These are phyloP conservation scores for Rhododendron mucronatum DNA, from an alignment of 148 eudicot genomes.

Conservation along the genomic window DNA sequence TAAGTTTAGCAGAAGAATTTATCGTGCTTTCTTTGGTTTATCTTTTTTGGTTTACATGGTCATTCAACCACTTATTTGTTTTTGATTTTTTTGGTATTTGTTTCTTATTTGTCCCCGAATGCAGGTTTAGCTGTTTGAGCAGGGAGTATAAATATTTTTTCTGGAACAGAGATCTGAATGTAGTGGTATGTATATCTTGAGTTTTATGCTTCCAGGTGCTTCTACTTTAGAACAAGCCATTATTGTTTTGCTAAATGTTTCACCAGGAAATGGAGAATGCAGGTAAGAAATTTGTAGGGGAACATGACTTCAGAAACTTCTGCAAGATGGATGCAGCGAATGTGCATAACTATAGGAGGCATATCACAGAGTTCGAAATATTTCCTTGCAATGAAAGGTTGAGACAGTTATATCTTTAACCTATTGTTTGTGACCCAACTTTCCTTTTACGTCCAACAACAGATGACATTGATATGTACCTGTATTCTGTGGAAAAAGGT, in stretches of 20 bases:
- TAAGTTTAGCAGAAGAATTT: not conserved
- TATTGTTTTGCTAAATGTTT: constrained; percentile 14
- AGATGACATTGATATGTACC: not conserved
- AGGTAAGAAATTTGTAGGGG: constrained; percentile 74
- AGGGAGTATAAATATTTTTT: constrained; percentile 89
- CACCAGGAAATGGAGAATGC: constrained; percentile 83
- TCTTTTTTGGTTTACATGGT: constrained; percentile 5
- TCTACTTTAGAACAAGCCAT: not conserved
- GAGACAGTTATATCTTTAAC: not conserved
- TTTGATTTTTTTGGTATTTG: not conserved
- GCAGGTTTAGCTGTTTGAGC: constrained; percentile 87
- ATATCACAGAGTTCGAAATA: constrained; percentile 52
- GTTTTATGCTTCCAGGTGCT: not conserved
- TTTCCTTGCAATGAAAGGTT: constrained; percentile 64
- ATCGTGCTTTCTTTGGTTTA: not conserved
- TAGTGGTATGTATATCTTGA: constrained; percentile 34
- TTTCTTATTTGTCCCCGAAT: not conserved
- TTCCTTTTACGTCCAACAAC: not conserved
- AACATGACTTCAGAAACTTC: constrained; percentile 94
- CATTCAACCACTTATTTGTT: not conserved
- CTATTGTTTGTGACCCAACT: not conserved
- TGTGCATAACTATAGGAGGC: constrained; percentile 79
- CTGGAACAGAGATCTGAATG: constrained; percentile 70
- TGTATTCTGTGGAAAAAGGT: not conserved
- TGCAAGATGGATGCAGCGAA: constrained; percentile 97